Percentiles rank a stretch among this genome's conserved stretches.
Evolutionary conservation across 371 early-diverging fungal genomes (phyloP).

Genomic region (Actinomortierella ambigua): DNA sequence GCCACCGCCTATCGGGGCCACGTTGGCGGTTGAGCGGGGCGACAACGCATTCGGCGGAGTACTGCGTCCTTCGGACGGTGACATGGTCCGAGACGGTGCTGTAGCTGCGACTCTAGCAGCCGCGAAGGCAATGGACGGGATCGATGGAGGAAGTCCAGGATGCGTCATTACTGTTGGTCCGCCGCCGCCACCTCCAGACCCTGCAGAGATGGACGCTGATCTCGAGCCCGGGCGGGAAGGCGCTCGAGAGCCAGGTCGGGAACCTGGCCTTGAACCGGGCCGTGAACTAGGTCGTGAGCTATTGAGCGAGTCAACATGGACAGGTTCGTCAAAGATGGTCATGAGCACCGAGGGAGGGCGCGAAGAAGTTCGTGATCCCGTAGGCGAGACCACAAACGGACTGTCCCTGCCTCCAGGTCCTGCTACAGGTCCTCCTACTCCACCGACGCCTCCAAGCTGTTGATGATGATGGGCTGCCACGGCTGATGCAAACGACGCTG

Average conservation of each 20-base stretch:
- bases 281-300: conserved; percentile 5
- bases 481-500: no score
- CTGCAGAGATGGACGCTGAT: conserved; percentile 3
- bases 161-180: not conserved
- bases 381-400: conserved; percentile 5
- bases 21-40: no score
- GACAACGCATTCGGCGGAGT: no score
- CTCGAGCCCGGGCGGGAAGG: conserved; percentile 9
- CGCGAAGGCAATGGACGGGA: not conserved
- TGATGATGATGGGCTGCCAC: no score
- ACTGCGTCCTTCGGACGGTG: no score
- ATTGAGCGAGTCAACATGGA: not conserved
- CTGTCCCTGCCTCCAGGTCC: conserved; percentile 5
- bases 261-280: conserved; percentile 7
- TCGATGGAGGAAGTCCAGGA: not conserved
- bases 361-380: conserved; percentile 16
- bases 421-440: no score
- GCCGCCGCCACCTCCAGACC: not conserved
- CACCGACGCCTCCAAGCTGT: no score
- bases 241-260: conserved; percentile 1
- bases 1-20: not conserved
- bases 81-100: not conserved
- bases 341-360: conserved; percentile 19
- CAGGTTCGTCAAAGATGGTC: conserved; percentile 40
- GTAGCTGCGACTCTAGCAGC: not conserved